Evolutionary conservation across 1,284 basidiomycete genomes (phyloP).

Genomic region (Vanrija sp.): DNA sequence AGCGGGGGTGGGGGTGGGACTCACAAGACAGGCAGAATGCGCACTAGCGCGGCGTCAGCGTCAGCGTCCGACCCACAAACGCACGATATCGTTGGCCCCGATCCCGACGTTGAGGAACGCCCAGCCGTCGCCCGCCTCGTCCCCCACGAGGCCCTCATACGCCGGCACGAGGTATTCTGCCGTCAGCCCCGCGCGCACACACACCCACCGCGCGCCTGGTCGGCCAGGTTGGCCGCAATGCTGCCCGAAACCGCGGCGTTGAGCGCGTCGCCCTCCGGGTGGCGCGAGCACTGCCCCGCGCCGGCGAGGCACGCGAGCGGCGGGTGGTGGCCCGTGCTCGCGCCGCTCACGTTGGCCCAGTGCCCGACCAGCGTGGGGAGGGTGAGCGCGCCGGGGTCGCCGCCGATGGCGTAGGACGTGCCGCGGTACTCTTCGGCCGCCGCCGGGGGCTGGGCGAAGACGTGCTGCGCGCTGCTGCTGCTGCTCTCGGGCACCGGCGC

Average conservation of each 20-base stretch:
- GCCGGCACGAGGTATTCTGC: conserved; percentile 42
- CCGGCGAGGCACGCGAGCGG: conserved; percentile 17
- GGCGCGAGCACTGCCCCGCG: conserved; percentile 14
- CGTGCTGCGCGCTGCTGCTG: background rate
- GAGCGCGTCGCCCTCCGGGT: conserved; percentile 31
- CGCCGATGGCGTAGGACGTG: conserved; percentile 45
- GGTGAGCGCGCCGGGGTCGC: conserved; percentile 40
- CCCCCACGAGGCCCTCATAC: conserved; percentile 24
- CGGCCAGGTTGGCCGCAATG: conserved; percentile 20
- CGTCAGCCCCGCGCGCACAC: background rate
- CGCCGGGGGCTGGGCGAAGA: background rate
- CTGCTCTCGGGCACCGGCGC: conserved; percentile 3
- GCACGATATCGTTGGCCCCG: conserved; percentile 48
- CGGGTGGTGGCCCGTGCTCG: conserved; percentile 27
- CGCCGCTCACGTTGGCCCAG: conserved; percentile 26
- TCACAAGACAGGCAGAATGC: conserved; percentile 44
- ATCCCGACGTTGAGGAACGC: conserved; percentile 47
- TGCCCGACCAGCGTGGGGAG: conserved; percentile 36
- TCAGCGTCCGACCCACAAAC: conserved; percentile 2
- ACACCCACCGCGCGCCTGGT: conserved; percentile 37
- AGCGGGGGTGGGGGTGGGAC: background rate
- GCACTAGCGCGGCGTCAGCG: conserved; percentile 35
- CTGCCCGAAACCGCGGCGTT: conserved; percentile 42
- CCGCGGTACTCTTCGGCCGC: conserved; percentile 44
- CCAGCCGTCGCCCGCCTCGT: conserved; percentile 32